A percentile compares a stretch with the other conserved stretches of the same genome.
Evolutionary conservation across 768 basidiomycete species (phyloP).

Genomic region (Neoboletus subvelutipes): DNA sequence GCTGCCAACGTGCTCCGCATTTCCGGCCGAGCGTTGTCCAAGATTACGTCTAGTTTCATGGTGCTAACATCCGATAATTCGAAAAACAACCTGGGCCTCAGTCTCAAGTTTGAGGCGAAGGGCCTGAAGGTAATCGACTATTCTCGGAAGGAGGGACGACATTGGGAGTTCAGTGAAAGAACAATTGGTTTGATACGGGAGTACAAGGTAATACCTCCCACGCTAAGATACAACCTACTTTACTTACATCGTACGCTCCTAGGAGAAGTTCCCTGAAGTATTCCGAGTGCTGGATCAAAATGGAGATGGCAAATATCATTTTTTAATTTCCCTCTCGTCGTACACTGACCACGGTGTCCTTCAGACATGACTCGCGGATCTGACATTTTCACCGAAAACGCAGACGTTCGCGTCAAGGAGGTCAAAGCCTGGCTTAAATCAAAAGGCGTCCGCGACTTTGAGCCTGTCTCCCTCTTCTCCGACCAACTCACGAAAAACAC

Average conservation of each 20-base stretch:
- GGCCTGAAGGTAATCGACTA: slow-evolving; percentile 91
- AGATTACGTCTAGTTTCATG: slow-evolving; percentile 93
- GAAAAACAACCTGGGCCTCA: slow-evolving; percentile 90
- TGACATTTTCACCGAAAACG: slow-evolving; percentile 55
- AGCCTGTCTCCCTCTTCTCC: slow-evolving; percentile 88
- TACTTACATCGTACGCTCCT: slow-evolving; percentile 1
- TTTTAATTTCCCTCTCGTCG: not conserved
- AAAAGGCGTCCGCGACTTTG: slow-evolving; percentile 86
- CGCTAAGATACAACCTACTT: too few species aligned
- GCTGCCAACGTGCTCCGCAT: slow-evolving; percentile 73
- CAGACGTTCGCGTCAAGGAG: slow-evolving; percentile 72
- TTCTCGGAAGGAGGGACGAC: slow-evolving; percentile 75
- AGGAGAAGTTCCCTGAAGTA: slow-evolving; percentile 83
- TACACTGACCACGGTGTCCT: slow-evolving; percentile 2
- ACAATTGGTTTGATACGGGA: slow-evolving; percentile 77
- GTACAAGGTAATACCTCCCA: slow-evolving; percentile 60
- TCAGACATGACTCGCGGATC: slow-evolving; percentile 73
- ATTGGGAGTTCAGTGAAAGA: slow-evolving; percentile 94
- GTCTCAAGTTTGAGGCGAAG: slow-evolving; percentile 95
- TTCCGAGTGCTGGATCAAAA: slow-evolving; percentile 68
- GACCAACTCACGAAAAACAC: slow-evolving; percentile 92
- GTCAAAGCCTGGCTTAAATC: slow-evolving; percentile 83
- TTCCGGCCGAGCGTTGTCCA: slow-evolving; percentile 77
- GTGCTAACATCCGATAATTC: slow-evolving; percentile 71
- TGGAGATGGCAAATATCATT: slow-evolving; percentile 56